phyloP scores from a whole-genome alignment of 495 filamentous ascomycete species.

The Hyaloscypha finlandica region DNA sequence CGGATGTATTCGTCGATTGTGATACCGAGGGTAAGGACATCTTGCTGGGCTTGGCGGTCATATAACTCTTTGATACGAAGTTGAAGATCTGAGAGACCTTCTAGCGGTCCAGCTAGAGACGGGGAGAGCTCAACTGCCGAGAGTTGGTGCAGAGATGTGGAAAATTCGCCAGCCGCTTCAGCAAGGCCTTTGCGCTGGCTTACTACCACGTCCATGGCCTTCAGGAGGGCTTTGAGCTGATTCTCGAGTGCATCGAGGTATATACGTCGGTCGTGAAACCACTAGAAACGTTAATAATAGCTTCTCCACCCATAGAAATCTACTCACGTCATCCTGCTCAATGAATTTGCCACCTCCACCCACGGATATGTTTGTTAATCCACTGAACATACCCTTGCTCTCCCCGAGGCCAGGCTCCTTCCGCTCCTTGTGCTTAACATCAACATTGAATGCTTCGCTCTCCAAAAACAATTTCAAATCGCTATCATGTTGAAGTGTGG shows the following conservation, averaged over 20 bases:
- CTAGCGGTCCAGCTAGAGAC: slow-evolving; percentile 83
- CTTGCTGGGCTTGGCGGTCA: slow-evolving; percentile 94
- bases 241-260: slow-evolving; percentile 95
- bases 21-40: slow-evolving; percentile 93
- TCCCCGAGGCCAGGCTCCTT: slow-evolving; percentile 83
- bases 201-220: slow-evolving; percentile 90
- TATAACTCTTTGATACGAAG: slow-evolving; percentile 92
- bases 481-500: slow-evolving; percentile 87
- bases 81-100: slow-evolving; percentile 89
- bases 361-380: slow-evolving; percentile 69
- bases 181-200: slow-evolving; percentile 87
- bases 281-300: slow-evolving; percentile 49
- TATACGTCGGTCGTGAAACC: slow-evolving; percentile 95
- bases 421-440: slow-evolving; percentile 97
- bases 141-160: slow-evolving; percentile 83
- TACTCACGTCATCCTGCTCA: slow-evolving; percentile 91
- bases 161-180: slow-evolving; percentile 92
- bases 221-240: slow-evolving; percentile 90
- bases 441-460: slow-evolving; percentile 91
- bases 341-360: slow-evolving; percentile 84
- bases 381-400: slow-evolving; percentile 89
- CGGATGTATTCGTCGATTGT: slow-evolving; percentile 98
- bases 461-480: slow-evolving; percentile 97
- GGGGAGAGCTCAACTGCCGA: slow-evolving; percentile 86
- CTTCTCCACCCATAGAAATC: not conserved